Evolutionary conservation across 2,329 filamentous ascomycete genomes (phyloP).

Genomic region (Gliomastix tumulicola): DNA sequence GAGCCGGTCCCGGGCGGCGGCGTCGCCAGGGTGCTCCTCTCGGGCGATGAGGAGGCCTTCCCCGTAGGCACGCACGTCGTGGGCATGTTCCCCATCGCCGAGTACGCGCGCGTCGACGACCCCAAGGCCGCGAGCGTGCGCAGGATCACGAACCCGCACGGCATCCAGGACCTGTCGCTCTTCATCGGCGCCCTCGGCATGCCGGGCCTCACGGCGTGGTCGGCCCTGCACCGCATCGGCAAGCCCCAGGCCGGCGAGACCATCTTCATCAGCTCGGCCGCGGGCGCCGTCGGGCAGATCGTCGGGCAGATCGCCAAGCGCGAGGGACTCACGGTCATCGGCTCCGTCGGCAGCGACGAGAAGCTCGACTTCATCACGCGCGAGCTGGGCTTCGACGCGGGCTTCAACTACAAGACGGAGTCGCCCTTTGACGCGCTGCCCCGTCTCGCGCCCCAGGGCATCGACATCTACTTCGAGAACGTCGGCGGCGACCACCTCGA

Average conservation of each 20-base stretch:
- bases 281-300: conserved; percentile 74
- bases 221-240: conserved; percentile 59
- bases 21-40: conserved; percentile 65
- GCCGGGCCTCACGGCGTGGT: conserved; percentile 63
- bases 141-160: conserved; percentile 61
- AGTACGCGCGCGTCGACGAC: conserved; percentile 57
- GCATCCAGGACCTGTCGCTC: conserved; percentile 55
- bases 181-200: conserved; percentile 65
- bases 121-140: conserved; percentile 30
- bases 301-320: conserved; percentile 81
- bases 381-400: conserved; percentile 47
- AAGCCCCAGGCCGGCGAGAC: conserved; percentile 61
- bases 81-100: conserved; percentile 58
- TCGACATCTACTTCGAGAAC: conserved; percentile 61
- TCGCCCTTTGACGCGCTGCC: conserved; percentile 58
- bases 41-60: too few relatives aligned
- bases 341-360: conserved; percentile 71
- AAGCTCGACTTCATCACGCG: conserved; percentile 62
- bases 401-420: conserved; percentile 89
- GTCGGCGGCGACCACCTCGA: conserved; percentile 46
- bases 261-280: conserved; percentile 75
- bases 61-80: too few relatives aligned
- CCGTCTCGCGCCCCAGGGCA: conserved; percentile 66
- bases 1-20: conserved; percentile 57
- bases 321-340: conserved; percentile 72